These are phyloP conservation scores for Talaromyces sp. DNA, from an alignment of 2,329 filamentous ascomycete genomes.

Conservation along the genomic window DNA sequence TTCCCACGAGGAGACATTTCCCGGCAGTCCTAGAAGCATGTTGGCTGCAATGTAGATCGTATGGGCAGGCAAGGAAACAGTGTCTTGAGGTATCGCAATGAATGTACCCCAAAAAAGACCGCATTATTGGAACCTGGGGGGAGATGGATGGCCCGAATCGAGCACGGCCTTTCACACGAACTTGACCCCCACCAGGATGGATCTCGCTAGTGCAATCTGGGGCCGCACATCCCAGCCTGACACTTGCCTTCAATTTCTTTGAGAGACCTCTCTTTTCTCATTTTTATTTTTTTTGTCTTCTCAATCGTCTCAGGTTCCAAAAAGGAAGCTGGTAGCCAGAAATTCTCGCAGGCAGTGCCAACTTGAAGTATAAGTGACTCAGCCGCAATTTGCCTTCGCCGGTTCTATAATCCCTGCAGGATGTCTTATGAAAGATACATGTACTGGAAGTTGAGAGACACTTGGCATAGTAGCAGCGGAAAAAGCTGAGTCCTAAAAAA, in stretches of 20 bases:
- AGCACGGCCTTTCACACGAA: constrained; percentile 16
- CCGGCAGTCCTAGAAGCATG: constrained; percentile 3
- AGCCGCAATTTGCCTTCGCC: constrained; percentile 11
- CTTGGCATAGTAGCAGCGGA: background rate
- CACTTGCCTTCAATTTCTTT: constrained; percentile 5
- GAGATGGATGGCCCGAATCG: background rate
- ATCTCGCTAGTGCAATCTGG: constrained; percentile 32
- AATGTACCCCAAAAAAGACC: background rate
- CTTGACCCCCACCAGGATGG: constrained; percentile 26
- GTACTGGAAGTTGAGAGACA: background rate
- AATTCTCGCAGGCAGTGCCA: too few relatives aligned
- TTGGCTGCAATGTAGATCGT: constrained; percentile 8
- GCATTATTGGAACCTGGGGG: background rate
- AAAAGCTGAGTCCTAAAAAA: background rate
- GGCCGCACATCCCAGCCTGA: constrained; percentile 27
- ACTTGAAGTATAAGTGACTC: constrained; percentile 8
- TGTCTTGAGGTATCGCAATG: background rate
- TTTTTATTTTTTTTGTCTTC: too few relatives aligned
- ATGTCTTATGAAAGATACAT: background rate
- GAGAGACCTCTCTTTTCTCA: too few relatives aligned
- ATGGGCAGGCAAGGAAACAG: background rate
- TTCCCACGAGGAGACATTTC: constrained; percentile 7
- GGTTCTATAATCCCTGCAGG: constrained; percentile 27
- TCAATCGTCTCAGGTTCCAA: background rate
- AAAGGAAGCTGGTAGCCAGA: background rate